Conservation (phyloP, 768 basidiomycete genomes). For the Rhodotorula kratochvilovae region DNA sequence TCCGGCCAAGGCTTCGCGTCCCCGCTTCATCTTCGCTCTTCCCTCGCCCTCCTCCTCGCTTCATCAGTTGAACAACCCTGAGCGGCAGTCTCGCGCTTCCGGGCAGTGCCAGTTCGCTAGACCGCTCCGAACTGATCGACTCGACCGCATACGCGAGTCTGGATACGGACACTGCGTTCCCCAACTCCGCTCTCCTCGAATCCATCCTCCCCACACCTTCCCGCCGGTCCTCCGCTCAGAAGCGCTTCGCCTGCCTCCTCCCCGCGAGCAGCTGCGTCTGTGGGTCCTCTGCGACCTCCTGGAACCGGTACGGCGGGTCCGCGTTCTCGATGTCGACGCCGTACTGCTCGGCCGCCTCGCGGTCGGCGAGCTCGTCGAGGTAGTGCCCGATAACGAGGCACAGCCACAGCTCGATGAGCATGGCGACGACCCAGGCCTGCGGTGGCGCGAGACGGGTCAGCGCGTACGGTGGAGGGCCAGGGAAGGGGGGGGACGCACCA, state of each 20-base stretch:
- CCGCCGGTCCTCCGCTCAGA: too few species aligned
- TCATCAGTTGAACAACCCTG: too few species aligned
- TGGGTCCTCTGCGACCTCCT: not conserved
- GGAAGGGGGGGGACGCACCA: not conserved
- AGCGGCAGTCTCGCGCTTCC: too few species aligned
- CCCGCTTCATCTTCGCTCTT: too few species aligned
- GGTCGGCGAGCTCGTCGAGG: slow-evolving; percentile 23
- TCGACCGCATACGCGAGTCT: too few species aligned
- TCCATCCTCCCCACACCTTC: too few species aligned
- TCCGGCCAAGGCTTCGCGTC: too few species aligned
- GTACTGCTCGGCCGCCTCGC: not conserved
- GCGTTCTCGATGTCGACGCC: slow-evolving; percentile 26
- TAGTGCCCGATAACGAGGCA: slow-evolving; percentile 18
- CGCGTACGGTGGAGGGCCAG: not conserved
- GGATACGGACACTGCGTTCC: too few species aligned
- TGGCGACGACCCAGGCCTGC: slow-evolving; percentile 14
- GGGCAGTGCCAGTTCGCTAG: too few species aligned
- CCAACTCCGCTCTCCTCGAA: too few species aligned
- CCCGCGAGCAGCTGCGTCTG: not conserved
- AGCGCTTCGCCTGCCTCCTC: not conserved
- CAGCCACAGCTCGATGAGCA: slow-evolving; percentile 23
- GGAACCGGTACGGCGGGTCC: slow-evolving; percentile 7
- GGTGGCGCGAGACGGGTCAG: not conserved
- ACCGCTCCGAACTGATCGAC: too few species aligned
- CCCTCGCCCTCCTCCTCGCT: too few species aligned